Conservation (phyloP, 352 stramenopile species). For the Halophytophthora polymorphica region DNA sequence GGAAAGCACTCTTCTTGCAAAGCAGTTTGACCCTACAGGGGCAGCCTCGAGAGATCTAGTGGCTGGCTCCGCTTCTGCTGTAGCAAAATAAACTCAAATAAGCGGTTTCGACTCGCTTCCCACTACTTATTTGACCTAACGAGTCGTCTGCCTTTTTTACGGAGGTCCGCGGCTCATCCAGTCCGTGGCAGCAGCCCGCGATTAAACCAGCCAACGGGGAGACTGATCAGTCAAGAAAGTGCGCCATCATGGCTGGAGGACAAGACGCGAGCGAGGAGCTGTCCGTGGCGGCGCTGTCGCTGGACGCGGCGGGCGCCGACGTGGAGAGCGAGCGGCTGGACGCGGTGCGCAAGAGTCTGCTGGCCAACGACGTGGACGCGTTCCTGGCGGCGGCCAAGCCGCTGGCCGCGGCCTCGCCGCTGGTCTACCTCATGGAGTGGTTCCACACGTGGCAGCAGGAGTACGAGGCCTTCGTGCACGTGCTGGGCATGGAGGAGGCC, state of each 20-base stretch:
- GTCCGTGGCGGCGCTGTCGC: constrained; percentile 41
- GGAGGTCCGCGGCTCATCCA: too few species aligned
- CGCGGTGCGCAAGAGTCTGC: constrained; percentile 55
- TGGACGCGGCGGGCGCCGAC: constrained; percentile 28
- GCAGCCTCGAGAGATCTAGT: too few species aligned
- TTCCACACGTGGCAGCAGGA: constrained; percentile 86
- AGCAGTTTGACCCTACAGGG: too few species aligned
- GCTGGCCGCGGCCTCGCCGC: constrained; percentile 30
- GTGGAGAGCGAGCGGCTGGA: constrained; percentile 40
- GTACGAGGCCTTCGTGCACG: constrained; percentile 78
- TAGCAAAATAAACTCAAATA: too few species aligned
- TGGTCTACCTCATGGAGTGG: constrained; percentile 82
- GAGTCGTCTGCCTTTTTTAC: too few species aligned
- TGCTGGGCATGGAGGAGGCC: constrained; percentile 57
- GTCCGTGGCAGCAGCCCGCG: neutral
- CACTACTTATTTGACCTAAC: too few species aligned
- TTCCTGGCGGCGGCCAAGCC: constrained; percentile 37
- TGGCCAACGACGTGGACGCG: constrained; percentile 42
- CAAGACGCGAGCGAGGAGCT: constrained; percentile 22
- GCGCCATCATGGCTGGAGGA: constrained; percentile 24
- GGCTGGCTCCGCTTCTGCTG: too few species aligned
- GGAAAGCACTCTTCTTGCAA: too few species aligned
- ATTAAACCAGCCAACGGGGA: neutral
- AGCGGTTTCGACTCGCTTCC: too few species aligned
- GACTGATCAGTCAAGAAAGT: constrained; percentile 2